A percentile compares a stretch with the other conserved stretches of the same genome.
These are phyloP conservation scores for Paramecium pentaurelia DNA, from an alignment of 73 alveolate genomes.

Conservation along the genomic window DNA sequence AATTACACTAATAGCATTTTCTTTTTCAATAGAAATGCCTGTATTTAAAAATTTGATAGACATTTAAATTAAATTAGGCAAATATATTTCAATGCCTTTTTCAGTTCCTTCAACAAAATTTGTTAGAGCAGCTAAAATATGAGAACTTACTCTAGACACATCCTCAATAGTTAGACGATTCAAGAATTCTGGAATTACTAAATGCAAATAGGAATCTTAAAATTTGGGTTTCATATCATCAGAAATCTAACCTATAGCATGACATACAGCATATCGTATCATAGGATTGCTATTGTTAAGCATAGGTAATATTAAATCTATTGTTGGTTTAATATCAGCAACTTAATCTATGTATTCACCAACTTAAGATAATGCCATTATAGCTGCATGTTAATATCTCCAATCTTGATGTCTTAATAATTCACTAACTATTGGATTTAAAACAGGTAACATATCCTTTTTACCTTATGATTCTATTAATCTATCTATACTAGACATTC, in stretches of 20 bases:
- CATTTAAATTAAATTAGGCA: constrained; percentile 41
- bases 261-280: constrained; percentile 94
- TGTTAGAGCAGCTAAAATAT: constrained; percentile 82
- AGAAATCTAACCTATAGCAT: constrained; percentile 88
- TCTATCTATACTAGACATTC: constrained; percentile 88
- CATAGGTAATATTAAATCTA: constrained; percentile 71
- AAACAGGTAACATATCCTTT: constrained; percentile 73
- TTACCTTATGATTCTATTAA: constrained; percentile 84
- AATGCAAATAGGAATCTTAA: constrained; percentile 80
- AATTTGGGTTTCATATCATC: constrained; percentile 91
- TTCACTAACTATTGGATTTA: constrained; percentile 61
- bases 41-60: background rate
- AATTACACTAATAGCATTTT: constrained; percentile 77
- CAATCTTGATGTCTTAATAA: constrained; percentile 77
- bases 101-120: constrained; percentile 81
- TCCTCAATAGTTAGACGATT: constrained; percentile 64
- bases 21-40: constrained; percentile 73
- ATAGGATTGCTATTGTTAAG: constrained; percentile 76
- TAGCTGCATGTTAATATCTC: constrained; percentile 81
- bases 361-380: constrained; percentile 81
- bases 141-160: constrained; percentile 84
- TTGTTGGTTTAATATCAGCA: constrained; percentile 67
- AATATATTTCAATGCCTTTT: constrained; percentile 65
- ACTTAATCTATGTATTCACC: constrained; percentile 87
- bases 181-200: constrained; percentile 72